Conservation (phyloP, 2,329 filamentous ascomycete genomes). For the Bipolaris gigantea region DNA sequence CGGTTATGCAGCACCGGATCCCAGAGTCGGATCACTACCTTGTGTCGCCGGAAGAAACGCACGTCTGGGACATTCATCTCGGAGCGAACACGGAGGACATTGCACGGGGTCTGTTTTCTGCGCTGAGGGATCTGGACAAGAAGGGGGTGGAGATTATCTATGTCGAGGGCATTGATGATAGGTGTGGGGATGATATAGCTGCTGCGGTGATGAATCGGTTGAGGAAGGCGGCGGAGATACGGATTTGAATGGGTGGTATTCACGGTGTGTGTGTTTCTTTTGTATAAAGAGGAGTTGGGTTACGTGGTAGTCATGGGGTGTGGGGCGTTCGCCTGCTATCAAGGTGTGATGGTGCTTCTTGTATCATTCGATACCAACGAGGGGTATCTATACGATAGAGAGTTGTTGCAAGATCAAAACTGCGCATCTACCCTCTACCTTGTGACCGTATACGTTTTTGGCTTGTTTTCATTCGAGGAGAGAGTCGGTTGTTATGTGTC, state of each 20-base stretch:
- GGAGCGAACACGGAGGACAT: conserved; percentile 72
- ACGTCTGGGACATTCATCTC: conserved; percentile 70
- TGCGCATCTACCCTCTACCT: no score
- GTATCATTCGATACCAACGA: no score
- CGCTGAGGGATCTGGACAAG: conserved; percentile 81
- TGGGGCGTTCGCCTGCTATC: no score
- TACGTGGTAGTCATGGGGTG: no score
- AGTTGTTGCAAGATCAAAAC: no score
- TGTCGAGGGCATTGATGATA: conserved; percentile 79
- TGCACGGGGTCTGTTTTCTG: conserved; percentile 84
- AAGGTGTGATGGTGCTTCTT: no score
- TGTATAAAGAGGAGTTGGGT: neutral
- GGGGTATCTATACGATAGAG: no score
- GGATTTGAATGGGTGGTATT: neutral
- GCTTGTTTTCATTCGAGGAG: no score
- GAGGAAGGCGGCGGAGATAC: conserved; percentile 51
- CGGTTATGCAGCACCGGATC: conserved; percentile 39
- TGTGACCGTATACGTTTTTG: no score
- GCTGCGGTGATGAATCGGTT: conserved; percentile 64
- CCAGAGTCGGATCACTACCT: conserved; percentile 31
- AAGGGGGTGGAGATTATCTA: conserved; percentile 79
- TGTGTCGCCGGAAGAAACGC: conserved; percentile 8
- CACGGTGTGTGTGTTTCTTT: neutral
- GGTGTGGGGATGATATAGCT: conserved; percentile 73
- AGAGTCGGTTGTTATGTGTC: no score